These are phyloP conservation scores for Fusarium mangiferae DNA, from an alignment of 2,329 filamentous ascomycete genomes.

Conservation along the genomic window DNA sequence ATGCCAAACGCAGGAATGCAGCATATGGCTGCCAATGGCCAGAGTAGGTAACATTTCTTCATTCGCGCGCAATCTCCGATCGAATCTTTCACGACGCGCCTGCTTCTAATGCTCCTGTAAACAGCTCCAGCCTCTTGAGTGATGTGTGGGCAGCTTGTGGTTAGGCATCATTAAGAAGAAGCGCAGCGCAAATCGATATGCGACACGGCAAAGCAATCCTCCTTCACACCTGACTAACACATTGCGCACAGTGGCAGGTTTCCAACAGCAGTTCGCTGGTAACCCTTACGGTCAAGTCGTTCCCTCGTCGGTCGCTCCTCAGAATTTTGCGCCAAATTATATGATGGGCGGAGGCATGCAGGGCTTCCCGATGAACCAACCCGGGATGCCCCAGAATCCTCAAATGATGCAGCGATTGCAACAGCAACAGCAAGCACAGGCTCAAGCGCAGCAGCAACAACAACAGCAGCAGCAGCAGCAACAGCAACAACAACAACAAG, in stretches of 20 bases:
- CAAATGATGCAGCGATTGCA: constrained; percentile 45
- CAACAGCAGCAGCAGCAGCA: constrained; percentile 48
- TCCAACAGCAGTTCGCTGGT: constrained; percentile 67
- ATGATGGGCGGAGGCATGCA: constrained; percentile 66
- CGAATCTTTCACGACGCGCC: constrained; percentile 5
- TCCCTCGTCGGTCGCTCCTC: constrained; percentile 60
- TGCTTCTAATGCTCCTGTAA: background rate
- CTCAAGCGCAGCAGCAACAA: constrained; percentile 47
- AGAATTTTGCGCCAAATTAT: constrained; percentile 60
- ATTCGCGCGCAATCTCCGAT: constrained; percentile 34
- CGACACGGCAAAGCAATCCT: constrained; percentile 13
- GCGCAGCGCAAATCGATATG: constrained; percentile 32
- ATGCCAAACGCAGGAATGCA: constrained; percentile 71
- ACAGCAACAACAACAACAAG: constrained; percentile 49
- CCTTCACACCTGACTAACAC: constrained; percentile 18
- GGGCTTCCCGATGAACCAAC: constrained; percentile 66
- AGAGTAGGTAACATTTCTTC: constrained; percentile 60
- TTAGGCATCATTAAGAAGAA: background rate
- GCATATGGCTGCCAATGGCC: constrained; percentile 68
- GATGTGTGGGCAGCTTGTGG: background rate
- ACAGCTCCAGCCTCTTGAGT: background rate
- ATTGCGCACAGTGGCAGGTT: constrained; percentile 61
- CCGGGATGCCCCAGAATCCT: constrained; percentile 59
- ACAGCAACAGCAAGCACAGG: constrained; percentile 39
- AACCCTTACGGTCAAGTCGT: constrained; percentile 66